phyloP scores from a whole-genome alignment of 2,329 filamentous ascomycete species.

The Alternaria triticimaculans region DNA sequence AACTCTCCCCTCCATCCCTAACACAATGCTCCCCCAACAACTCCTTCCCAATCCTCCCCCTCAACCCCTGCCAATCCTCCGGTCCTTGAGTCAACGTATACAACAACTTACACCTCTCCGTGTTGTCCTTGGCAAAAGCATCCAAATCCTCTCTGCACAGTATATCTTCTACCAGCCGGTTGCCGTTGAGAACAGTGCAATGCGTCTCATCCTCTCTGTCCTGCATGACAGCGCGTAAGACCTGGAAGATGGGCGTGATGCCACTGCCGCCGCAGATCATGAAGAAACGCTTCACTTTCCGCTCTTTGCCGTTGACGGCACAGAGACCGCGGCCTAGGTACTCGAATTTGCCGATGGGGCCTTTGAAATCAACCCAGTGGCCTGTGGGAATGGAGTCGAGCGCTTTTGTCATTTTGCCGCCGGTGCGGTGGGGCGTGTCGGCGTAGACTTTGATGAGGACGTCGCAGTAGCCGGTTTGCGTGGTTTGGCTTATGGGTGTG shows the following conservation, averaged over 20 bases:
- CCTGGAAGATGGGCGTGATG: conserved; percentile 89
- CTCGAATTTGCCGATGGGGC: conserved; percentile 84
- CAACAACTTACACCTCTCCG: conserved; percentile 66
- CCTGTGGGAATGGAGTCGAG: conserved; percentile 76
- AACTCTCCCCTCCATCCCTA: conserved; percentile 55
- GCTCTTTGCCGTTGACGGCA: conserved; percentile 62
- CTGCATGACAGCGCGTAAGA: conserved; percentile 74
- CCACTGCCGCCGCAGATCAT: conserved; percentile 93
- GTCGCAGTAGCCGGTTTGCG: conserved; percentile 69
- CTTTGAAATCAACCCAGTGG: conserved; percentile 82
- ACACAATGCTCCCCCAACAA: conserved; percentile 66
- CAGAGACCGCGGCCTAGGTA: conserved; percentile 74
- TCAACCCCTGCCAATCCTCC: conserved; percentile 70
- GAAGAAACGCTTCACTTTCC: conserved; percentile 70
- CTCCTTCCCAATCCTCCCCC: conserved; percentile 69
- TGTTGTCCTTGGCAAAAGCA: conserved; percentile 60
- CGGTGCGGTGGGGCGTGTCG: conserved; percentile 62
- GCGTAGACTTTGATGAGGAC: conserved; percentile 86
- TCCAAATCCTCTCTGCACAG: conserved; percentile 78
- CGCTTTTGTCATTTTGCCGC: conserved; percentile 83
- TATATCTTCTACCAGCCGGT: conserved; percentile 80
- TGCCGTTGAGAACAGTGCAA: conserved; percentile 80
- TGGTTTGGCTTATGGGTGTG: conserved; percentile 76
- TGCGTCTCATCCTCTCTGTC: conserved; percentile 68
- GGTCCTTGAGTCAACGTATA: conserved; percentile 72